Evolutionary conservation across 768 basidiomycete species (phyloP), one percentile per base, ranked within the genome.

Genomic region (Ephemerocybe angulata): DNA sequence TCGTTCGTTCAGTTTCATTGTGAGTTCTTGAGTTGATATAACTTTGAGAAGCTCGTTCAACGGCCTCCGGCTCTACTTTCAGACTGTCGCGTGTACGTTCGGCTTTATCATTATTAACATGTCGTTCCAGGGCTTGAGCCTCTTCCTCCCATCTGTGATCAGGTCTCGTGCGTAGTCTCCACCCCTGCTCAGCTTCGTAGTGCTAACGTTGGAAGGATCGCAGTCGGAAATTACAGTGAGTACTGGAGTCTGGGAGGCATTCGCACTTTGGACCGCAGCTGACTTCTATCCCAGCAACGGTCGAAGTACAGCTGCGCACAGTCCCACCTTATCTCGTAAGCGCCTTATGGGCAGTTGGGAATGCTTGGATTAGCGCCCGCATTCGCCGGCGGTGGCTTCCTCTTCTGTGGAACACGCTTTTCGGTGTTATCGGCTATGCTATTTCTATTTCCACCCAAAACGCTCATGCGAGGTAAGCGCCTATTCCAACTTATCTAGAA

Each of bases 111-210:
- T 74, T 58, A 65, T 70, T 30, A 76, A 76, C 50, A 74, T 76
- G 7, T 75, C 74, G 1, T 75, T 76, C 63, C 75, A 76, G 64
- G 75, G 75, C 3, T 56, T 76, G 15, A 71, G 70, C 46, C 62
- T 77, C 5, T 78, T 76, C 63, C 65, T 78, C 59, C 79, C 79
- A 2, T 77, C 77, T 21, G 76, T 80, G 15, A 64, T 80, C 24
- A 68, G 73, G 10, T 72, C 70, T 15, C 70, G 77, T 79, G 54
- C 56, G 77, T 70, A 4, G 11, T 40, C 22, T 15, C 30, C 25
- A 17, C 7, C 22, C 17, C 13, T 25, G 13, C 13, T 19, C 22
- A 3, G 17, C 15, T 11, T 15, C 5, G 28, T 29, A 49, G 15
- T 47, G 33, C 25, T 57, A 11, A 55, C 47, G 35, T 12, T 33